Evolutionary conservation across 805 yeast species (phyloP), one percentile per base, ranked within the genome.

Genomic region (Yamadazyma ubonensis): DNA sequence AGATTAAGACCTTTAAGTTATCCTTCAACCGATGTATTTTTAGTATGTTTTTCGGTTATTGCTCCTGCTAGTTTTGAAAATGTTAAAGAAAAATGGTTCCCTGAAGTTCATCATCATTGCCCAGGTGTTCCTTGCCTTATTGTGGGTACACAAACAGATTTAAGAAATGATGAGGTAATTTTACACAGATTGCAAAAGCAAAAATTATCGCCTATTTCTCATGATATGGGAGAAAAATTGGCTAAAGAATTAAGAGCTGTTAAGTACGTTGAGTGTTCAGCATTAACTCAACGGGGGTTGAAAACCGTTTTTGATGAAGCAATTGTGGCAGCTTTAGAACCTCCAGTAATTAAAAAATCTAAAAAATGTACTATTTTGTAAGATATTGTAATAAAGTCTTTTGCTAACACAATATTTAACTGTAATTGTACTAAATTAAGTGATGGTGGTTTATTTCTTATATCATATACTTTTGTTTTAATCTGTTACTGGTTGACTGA

Each of bases 301-400:
- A 93, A 91, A 70, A 89, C 95, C 51, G 96, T 91, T n/a, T 91
- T 91, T 67, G 98, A 93, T 61, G 97, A 89, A 68, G 98, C 98
- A 18, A 93, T 93, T 44, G 97, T 93, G 36, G 97, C 98, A 37
- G 97, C 98, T 19, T 76, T 93, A 49, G 98, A 91, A 62, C 98
- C 98, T 35, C 97, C 98, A 19, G 93, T 85, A 49, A 81, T 86
- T 54, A 85, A 78, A 56, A 81, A 80, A 58, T 73, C 75, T 48
- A 83, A 86, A 73, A 88, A 86, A 71, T 90, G 98, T 74, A 76
- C 85, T 50, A 83, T 90, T 56, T 80, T 90, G 65, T 88, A 74
- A 34, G 22, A 23, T 33, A 22, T 32, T 32, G 22, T 29, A 10
- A 29, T 29, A n/a, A n/a, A n/a, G n/a, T n/a, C n/a, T n/a, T n/a